Base-by-base conservation (phyloP, 768 basidiomycete species). In the Boletus speciosus region DNA sequence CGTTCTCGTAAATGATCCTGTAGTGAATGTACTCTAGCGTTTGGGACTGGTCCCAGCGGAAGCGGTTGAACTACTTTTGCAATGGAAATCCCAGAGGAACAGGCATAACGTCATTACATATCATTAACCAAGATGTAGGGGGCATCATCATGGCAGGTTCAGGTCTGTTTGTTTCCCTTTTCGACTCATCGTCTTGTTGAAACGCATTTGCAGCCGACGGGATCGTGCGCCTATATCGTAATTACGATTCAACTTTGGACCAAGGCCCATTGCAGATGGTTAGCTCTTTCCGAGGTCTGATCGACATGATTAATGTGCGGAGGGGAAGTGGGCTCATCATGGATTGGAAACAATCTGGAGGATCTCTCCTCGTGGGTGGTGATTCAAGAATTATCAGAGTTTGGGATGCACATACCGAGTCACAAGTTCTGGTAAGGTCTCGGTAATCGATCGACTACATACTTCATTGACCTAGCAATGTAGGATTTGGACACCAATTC, bases 361-460 rank as follows among this genome's bases (percentile, higher is more conserved):
- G 95, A 0, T 84, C 83, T 27, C 73, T 98, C 34, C 76, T 98
- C n/a, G 84, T 93, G 27, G 91, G 91, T 10, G 97, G 96, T 2
- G 96, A 98, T 71, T 88, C 92, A 36, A 83, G 85, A 53, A 84
- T 86, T 37, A 88, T 99, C 56, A 81, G 93, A 54, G 79, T 94
- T 5, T 99, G 97, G 97, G 95, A 99, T 67, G 96, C 94, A 9
- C 86, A 91, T 59, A 88, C 89, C 2, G 97, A 98, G 68, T 83
- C 79, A 25, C 82, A 84, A 52, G 75, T 86, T 41, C 67, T 87
- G 74, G 91, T 93, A 61, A 58, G 84, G 69, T 35, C 15, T 23
- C 8, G 23, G 25, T 49, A 12, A 45, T 38, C 37, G n/a, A 51
- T 21, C 31, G 6, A 36, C 21, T 9, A 19, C 7, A 2, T 32